Evolutionary conservation across 148 eudicot species (phyloP), one percentile per base, ranked within the genome.

Genomic region (Rhododendron simsii): DNA sequence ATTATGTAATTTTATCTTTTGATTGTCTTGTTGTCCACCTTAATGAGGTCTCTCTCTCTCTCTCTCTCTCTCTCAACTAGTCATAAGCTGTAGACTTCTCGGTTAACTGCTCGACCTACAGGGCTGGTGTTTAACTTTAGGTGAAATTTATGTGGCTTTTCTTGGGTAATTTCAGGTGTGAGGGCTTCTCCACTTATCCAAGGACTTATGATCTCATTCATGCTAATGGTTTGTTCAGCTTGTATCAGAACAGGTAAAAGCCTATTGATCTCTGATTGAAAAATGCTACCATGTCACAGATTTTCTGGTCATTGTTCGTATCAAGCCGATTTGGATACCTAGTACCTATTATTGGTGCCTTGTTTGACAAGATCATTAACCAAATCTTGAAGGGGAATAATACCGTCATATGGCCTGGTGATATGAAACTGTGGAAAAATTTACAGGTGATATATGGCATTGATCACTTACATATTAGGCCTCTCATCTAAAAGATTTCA

Each of bases 131-230:
- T 79, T 48, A 55, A 55, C 61, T 3, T 4, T 33, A 18, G 3
- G 47, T 14, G 78, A 16, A 20, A 35, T 35, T 15, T 14, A 33
- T 33, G 21, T 83, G 1, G 2, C 4, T 79, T 48, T 18, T n/a
- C 48, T 79, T 48, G 20, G 13, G 26, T 23, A 15, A 37, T 65
- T 28, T 82, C 91, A 95, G 96, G 98, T 94, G 98, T 91, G 98
- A 95, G 85, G 98, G 87, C 55, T 94, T 95, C 86, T 95, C 98
- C 9, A 95, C 97, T n/a, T 95, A 95, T 92, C 98, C 98, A 61
- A 91, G 98, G 86, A 91, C 98, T 2, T 95, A 94, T 71, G 97
- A 95, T 82, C 90, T 95, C 82, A 95, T 95, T 85, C 98, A 95
- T 84, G 98, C 97, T 30, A 90, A 89, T 91, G 93, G 97, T 53